Conservation (phyloP, 306 rosid genomes). For the Corylus avellana region DNA sequence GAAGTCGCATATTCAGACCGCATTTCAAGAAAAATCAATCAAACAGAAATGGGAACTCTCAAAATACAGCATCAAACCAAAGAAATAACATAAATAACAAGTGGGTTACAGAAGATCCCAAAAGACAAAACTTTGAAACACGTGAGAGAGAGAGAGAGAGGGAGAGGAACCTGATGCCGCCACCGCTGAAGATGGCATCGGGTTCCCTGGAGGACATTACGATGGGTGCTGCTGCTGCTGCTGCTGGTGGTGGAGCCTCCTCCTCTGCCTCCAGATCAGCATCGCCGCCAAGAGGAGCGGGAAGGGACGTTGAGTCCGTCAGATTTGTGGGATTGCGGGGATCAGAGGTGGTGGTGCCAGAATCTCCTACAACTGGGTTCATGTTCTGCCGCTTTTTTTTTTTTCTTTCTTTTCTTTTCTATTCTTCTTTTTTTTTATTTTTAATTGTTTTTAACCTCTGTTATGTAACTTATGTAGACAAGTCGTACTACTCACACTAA, state of each 20-base stretch:
- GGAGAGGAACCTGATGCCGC: slow-evolving; percentile 64
- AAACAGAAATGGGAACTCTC: not conserved
- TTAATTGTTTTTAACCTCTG: not conserved
- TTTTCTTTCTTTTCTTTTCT: too few relatives aligned
- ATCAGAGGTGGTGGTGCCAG: slow-evolving; percentile 4
- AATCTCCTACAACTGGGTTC: slow-evolving; percentile 7
- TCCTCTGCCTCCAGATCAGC: slow-evolving; percentile 20
- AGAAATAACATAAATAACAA: not conserved
- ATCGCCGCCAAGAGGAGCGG: slow-evolving; percentile 11
- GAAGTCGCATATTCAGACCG: not conserved
- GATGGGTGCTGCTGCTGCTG: slow-evolving; percentile 31
- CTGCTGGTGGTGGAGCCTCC: slow-evolving; percentile 19
- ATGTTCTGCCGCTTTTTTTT: not conserved
- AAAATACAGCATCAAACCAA: not conserved
- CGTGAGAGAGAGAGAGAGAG: not conserved
- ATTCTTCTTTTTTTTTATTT: not conserved
- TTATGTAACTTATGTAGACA: too few relatives aligned
- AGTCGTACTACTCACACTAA: too few relatives aligned
- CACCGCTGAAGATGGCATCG: slow-evolving; percentile 71
- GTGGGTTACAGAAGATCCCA: not conserved
- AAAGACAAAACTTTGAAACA: not conserved
- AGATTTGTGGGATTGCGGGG: not conserved
- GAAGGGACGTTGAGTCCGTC: not conserved
- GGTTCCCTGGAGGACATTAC: slow-evolving; percentile 63
- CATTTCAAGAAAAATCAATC: not conserved